Evolutionary conservation across 768 basidiomycete genomes (phyloP).

Genomic region (Suillus americanus): DNA sequence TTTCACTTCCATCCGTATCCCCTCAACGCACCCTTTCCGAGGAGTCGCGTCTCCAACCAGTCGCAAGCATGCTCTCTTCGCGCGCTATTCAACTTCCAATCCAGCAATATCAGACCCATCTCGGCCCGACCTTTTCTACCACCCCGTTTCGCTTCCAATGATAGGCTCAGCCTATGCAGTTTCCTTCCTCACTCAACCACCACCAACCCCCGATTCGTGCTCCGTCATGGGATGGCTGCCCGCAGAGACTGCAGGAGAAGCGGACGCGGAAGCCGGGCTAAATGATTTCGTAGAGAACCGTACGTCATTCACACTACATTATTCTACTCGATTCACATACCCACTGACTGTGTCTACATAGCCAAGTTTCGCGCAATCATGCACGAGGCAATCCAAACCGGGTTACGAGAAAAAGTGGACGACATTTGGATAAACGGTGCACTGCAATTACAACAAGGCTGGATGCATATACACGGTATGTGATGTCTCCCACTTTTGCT

Average conservation of each 20-base stretch:
- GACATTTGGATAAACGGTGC: slow-evolving; percentile 67
- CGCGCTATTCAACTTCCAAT: slow-evolving; percentile 19
- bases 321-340: background rate
- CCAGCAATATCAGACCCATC: slow-evolving; percentile 48
- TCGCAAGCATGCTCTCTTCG: background rate
- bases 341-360: background rate
- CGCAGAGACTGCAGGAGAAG: slow-evolving; percentile 24
- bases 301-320: slow-evolving; percentile 33
- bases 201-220: slow-evolving; percentile 43
- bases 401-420: slow-evolving; percentile 57
- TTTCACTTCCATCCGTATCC: background rate
- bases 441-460: slow-evolving; percentile 66
- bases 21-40: background rate
- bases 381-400: slow-evolving; percentile 57
- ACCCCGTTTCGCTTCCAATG: slow-evolving; percentile 54
- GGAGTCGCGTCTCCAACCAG: slow-evolving; percentile 6
- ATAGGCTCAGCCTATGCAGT: slow-evolving; percentile 53
- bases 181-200: slow-evolving; percentile 55
- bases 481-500: background rate
- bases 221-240: slow-evolving; percentile 73
- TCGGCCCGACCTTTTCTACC: slow-evolving; percentile 70
- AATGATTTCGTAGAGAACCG: slow-evolving; percentile 75
- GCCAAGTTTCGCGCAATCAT: slow-evolving; percentile 60
- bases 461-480: slow-evolving; percentile 81
- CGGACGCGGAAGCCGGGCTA: slow-evolving; percentile 48